Evolutionary conservation across 331 rosid genomes (phyloP).

Genomic region (Malus hybrid): DNA sequence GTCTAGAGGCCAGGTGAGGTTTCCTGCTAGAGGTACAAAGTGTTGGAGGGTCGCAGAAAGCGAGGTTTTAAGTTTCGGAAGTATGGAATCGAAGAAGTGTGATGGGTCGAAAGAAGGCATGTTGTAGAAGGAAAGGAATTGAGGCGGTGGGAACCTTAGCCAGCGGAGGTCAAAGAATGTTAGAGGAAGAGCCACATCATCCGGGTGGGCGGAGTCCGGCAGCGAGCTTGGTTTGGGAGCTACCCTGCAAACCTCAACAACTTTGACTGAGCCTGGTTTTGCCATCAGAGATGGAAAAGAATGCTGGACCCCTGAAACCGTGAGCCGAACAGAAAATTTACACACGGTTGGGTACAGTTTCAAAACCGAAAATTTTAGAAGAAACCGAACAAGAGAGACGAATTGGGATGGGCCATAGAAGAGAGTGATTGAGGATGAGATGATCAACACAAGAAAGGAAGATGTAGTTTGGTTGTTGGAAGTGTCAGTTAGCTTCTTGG

Average conservation of each 20-base stretch:
- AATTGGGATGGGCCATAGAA: too few species aligned
- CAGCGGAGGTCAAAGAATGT: constrained; percentile 25
- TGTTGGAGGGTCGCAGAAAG: constrained; percentile 44
- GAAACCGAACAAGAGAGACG: too few species aligned
- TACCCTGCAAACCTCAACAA: neutral
- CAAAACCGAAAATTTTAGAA: too few species aligned
- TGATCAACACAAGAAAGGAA: too few species aligned
- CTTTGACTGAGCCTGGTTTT: neutral
- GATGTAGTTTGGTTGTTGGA: too few species aligned
- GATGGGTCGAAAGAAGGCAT: neutral
- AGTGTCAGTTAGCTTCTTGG: too few species aligned
- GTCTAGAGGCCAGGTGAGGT: constrained; percentile 36
- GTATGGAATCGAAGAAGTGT: neutral
- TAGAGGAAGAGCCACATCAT: constrained; percentile 11
- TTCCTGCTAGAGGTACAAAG: constrained; percentile 46
- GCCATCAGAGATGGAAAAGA: neutral
- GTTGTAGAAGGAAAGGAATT: constrained; percentile 18
- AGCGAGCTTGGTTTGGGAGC: neutral
- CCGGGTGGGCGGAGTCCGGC: neutral
- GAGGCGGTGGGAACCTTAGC: constrained; percentile 26
- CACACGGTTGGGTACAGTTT: too few species aligned
- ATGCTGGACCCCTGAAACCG: too few species aligned
- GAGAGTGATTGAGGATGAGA: too few species aligned
- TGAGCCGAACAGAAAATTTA: too few species aligned
- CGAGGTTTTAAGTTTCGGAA: constrained; percentile 37